Evolutionary conservation across 2,329 filamentous ascomycete genomes (phyloP).

Genomic region (Paraphoma sp.): DNA sequence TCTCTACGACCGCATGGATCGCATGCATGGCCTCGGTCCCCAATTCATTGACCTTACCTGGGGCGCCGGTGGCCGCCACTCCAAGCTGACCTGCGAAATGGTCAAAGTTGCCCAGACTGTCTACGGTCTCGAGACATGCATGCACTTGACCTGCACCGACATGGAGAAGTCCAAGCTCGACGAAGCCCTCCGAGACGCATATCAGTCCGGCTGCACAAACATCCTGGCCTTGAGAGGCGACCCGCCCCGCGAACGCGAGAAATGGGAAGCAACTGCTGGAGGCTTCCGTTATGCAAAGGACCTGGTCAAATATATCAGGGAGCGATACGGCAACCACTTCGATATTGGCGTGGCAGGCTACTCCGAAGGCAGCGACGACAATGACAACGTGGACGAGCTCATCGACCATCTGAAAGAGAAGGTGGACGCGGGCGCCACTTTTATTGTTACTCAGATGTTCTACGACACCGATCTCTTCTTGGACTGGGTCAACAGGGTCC

Average conservation of each 20-base stretch:
- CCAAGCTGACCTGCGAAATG: conserved; percentile 96
- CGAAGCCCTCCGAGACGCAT: conserved; percentile 83
- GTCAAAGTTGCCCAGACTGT: conserved; percentile 93
- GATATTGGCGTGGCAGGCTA: conserved; percentile 98
- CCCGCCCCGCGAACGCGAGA: conserved; percentile 89
- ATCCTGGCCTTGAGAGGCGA: conserved; percentile 94
- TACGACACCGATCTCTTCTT: conserved; percentile 97
- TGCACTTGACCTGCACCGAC: conserved; percentile 98
- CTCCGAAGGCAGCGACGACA: conserved; percentile 93
- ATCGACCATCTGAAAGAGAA: conserved; percentile 97
- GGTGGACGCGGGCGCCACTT: conserved; percentile 89
- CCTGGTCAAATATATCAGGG: conserved; percentile 81
- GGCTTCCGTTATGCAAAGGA: conserved; percentile 93
- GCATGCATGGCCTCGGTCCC: conserved; percentile 93
- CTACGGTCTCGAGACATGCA: conserved; percentile 96
- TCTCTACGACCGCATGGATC: conserved; percentile 98
- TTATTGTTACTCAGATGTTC: conserved; percentile 99
- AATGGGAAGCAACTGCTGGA: conserved; percentile 86
- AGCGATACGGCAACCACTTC: conserved; percentile 85
- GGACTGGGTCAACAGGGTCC: conserved; percentile 85
- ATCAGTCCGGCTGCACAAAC: conserved; percentile 95
- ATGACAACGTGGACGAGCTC: conserved; percentile 82
- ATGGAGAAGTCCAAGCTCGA: conserved; percentile 95
- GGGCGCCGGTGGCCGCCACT: conserved; percentile 92
- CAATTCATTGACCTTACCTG: conserved; percentile 98